phyloP scores from a whole-genome alignment of 75 land plant genomes.

The Pinus taeda region DNA sequence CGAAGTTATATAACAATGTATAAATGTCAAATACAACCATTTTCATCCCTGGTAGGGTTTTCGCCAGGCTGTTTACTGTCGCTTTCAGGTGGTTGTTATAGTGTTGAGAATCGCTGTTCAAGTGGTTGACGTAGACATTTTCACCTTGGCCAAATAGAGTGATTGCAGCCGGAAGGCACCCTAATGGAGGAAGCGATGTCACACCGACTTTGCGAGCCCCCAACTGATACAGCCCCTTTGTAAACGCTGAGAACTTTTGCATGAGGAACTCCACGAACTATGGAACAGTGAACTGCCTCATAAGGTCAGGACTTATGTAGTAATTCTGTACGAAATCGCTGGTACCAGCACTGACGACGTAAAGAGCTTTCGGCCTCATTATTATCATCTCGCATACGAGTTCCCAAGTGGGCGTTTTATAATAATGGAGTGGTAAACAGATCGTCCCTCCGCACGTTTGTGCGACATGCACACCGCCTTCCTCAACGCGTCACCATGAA shows the following conservation, averaged over 20 bases:
- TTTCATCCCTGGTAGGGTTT: conserved; percentile 39
- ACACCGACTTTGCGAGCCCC: conserved; percentile 82
- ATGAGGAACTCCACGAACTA: conserved; percentile 36
- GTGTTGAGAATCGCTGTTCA: conserved; percentile 53
- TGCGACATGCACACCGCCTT: too few relatives aligned
- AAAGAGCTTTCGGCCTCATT: conserved; percentile 52
- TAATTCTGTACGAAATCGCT: conserved; percentile 81
- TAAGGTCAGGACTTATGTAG: conserved; percentile 52
- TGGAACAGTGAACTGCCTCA: conserved; percentile 45
- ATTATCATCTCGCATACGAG: too few relatives aligned
- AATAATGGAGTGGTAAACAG: too few relatives aligned
- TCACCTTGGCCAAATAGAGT: conserved; percentile 56
- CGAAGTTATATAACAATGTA: conserved; percentile 45
- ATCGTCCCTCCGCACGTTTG: too few relatives aligned
- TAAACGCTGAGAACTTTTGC: conserved; percentile 17
- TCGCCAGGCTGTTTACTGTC: conserved; percentile 25
- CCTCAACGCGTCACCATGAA: too few relatives aligned
- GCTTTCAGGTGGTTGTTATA: conserved; percentile 59
- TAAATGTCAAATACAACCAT: conserved; percentile 66
- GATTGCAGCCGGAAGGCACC: conserved; percentile 75
- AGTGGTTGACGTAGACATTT: conserved; percentile 41
- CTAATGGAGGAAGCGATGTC: conserved; percentile 81
- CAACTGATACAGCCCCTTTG: conserved; percentile 50
- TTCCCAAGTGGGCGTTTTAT: too few relatives aligned
- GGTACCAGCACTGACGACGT: conserved; percentile 53